phyloP scores from a whole-genome alignment of 305 asterid species.

The Fraxinus floribunda region DNA sequence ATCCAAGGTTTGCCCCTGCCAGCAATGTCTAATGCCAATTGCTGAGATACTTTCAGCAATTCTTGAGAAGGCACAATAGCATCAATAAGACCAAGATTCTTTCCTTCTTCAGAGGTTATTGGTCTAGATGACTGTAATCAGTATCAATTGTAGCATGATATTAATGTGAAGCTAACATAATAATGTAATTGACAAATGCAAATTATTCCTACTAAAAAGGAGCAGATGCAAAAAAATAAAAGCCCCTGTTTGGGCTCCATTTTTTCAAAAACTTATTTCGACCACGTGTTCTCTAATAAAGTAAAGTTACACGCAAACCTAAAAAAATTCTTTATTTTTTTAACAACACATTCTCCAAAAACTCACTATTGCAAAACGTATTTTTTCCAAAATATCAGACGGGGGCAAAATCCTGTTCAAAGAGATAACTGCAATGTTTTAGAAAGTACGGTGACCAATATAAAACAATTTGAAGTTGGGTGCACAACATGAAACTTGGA shows the following conservation, averaged over 20 bases:
- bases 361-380: background rate
- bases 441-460: background rate
- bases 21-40: slow-evolving; percentile 83
- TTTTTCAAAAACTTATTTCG: too few species aligned
- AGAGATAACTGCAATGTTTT: background rate
- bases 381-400: background rate
- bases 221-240: background rate
- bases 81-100: slow-evolving; percentile 83
- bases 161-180: slow-evolving; percentile 7
- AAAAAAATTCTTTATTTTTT: too few species aligned
- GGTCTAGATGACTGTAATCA: slow-evolving; percentile 70
- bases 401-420: background rate
- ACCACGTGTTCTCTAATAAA: background rate
- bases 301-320: background rate
- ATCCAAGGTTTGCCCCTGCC: slow-evolving; percentile 79
- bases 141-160: slow-evolving; percentile 4
- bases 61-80: slow-evolving; percentile 70
- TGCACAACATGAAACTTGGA: background rate
- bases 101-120: slow-evolving; percentile 77
- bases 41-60: slow-evolving; percentile 61
- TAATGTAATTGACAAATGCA: slow-evolving; percentile 14
- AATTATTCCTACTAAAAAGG: slow-evolving; percentile 13
- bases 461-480: background rate
- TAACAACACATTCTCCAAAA: background rate
- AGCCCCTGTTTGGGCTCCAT: too few species aligned